phyloP scores from a whole-genome alignment of 106 monocot species.

The Acanthochlamys bracteata region DNA sequence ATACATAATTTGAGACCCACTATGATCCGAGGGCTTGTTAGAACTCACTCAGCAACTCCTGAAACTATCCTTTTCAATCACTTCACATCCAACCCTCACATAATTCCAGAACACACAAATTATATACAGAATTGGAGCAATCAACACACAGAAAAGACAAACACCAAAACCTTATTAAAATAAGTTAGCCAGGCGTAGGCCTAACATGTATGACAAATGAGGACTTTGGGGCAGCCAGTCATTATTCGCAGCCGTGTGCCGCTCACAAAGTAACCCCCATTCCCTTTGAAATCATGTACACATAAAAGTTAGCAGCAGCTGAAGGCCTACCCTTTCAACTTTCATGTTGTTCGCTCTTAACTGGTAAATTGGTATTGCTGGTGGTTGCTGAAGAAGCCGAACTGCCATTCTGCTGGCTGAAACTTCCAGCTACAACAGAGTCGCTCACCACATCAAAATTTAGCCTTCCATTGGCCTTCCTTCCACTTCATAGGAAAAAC shows the following conservation, averaged over 20 bases:
- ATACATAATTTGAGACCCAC: no score
- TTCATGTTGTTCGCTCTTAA: constrained; percentile 48
- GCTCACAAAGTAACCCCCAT: not conserved
- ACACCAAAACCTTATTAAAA: not conserved
- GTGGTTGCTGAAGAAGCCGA: constrained; percentile 18
- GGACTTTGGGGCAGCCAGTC: constrained; percentile 5
- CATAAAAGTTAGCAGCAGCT: constrained; percentile 6
- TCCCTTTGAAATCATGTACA: constrained; percentile 1
- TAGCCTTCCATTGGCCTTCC: constrained; percentile 53
- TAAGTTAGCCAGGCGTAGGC: not conserved
- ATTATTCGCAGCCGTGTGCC: not conserved
- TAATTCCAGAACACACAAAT: no score
- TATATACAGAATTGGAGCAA: no score
- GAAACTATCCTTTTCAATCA: no score
- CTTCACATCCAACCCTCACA: no score
- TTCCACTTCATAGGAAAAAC: constrained; percentile 24
- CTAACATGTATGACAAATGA: not conserved
- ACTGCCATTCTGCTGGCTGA: constrained; percentile 46
- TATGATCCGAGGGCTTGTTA: no score
- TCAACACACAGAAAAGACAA: no score
- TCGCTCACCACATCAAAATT: constrained; percentile 79
- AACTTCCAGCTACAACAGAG: constrained; percentile 62
- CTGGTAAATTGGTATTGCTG: constrained; percentile 3
- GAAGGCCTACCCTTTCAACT: not conserved
- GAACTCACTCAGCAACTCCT: no score